Evolutionary conservation across 2,329 filamentous ascomycete species (phyloP).

Genomic region (Diaporthe vexans): DNA sequence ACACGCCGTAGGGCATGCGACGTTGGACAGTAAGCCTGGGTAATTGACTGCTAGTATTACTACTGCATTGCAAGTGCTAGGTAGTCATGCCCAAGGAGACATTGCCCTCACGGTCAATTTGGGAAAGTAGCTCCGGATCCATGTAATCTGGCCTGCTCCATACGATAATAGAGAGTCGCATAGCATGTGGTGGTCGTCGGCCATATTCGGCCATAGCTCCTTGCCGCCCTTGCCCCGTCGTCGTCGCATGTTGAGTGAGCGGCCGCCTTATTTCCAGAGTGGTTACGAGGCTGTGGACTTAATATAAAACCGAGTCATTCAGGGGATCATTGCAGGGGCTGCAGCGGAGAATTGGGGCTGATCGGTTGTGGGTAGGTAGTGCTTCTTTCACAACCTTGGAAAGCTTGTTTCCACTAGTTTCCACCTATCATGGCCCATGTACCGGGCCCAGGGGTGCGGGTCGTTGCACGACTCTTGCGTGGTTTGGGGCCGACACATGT

Average conservation of each 20-base stretch:
- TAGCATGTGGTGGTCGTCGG: neutral
- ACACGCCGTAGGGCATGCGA: too few species aligned
- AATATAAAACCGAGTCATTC: conserved; percentile 30
- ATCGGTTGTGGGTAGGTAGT: neutral
- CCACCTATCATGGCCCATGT: conserved; percentile 8
- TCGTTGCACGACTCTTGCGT: conserved; percentile 1
- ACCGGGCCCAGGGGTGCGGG: neutral
- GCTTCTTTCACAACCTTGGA: conserved; percentile 2
- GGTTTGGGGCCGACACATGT: neutral
- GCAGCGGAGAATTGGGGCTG: neutral
- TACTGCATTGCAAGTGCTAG: too few species aligned
- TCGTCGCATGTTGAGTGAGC: neutral
- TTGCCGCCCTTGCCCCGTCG: neutral
- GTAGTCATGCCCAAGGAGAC: too few species aligned
- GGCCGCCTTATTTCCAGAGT: conserved; percentile 4
- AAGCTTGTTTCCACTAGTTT: conserved; percentile 30
- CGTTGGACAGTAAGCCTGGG: too few species aligned
- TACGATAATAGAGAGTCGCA: neutral
- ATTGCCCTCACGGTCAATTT: too few species aligned
- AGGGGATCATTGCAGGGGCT: conserved; percentile 28
- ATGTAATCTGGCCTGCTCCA: too few species aligned
- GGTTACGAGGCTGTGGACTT: conserved; percentile 7
- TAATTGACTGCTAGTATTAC: too few species aligned
- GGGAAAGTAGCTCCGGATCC: too few species aligned
- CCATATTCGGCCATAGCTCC: neutral